Base-by-base conservation (phyloP, 176 grass and related monocot species). In the Saccharum officinarum region DNA sequence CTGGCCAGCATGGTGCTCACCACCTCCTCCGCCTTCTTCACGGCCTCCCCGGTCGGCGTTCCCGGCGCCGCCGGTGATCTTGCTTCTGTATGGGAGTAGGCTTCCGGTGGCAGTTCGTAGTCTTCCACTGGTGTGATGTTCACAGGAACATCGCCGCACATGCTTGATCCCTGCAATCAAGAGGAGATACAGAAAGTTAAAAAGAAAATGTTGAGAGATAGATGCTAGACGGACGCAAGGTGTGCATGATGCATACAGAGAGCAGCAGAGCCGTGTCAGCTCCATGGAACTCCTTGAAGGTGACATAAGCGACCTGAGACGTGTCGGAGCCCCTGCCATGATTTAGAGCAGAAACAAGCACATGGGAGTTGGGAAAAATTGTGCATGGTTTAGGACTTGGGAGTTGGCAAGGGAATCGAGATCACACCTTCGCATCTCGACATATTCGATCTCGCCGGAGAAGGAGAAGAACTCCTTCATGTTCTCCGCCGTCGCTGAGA, bases 401-500 rank as follows among this genome's bases (percentile, higher is more conserved):
- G 38, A 39, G 12, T 7, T 7, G 20, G 17, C 7, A 7, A 55
- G 52, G 0, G 4, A 8, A 57, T 20, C 17, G 5, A 23, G 5
- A 23, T 6, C 11, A 65, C 9, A 91, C 89, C 85, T 91, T 85
- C 82, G 77, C 90, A 85, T 77, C 49, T 91, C 90, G 10, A 91
- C 71, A 8, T 61, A 84, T 73, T 91, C 72, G 11, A 91, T 85
- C 8, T 91, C 86, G 7, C 90, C 86, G 10, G 86, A 88, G 82
- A 91, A 91, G 44, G 85, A 85, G 67, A 91, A 91, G 77, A 91
- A 91, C 70, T 91, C 82, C 40, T 68, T 82, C 25, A 91, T 88
- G 74, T 91, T 83, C 9, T 71, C 73, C 2, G 74, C 63, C 0
- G 82, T 77, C 2, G 86, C 82, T 1, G 70, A 75, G 12, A 65